Evolutionary conservation across 108 stramenopile genomes (phyloP).

Genomic region (Bacterosira constricta): DNA sequence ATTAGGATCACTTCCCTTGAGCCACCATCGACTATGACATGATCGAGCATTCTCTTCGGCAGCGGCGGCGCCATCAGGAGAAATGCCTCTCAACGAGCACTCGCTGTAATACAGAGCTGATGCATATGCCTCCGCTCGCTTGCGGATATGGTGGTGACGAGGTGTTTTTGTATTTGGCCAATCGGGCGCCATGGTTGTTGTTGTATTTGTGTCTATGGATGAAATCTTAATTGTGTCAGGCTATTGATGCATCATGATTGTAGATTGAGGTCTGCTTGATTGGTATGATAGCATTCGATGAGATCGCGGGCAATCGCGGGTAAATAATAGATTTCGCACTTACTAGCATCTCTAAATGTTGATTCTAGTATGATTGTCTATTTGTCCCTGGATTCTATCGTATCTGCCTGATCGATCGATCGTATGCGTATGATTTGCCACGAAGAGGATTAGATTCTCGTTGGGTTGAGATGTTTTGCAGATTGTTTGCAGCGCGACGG

Average conservation of each 20-base stretch:
- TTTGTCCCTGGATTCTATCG: too few relatives aligned
- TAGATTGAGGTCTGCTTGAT: not conserved
- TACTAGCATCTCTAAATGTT: too few relatives aligned
- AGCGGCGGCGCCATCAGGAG: slow-evolving; percentile 5
- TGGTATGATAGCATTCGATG: too few relatives aligned
- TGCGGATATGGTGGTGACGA: not conserved
- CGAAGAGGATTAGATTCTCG: too few relatives aligned
- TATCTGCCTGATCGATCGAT: too few relatives aligned
- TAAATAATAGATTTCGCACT: too few relatives aligned
- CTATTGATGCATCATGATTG: not conserved
- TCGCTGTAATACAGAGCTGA: slow-evolving; percentile 40
- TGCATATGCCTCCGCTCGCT: slow-evolving; percentile 19
- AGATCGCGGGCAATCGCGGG: too few relatives aligned
- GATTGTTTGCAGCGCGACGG: slow-evolving; percentile 34
- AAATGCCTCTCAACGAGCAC: slow-evolving; percentile 22
- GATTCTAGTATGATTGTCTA: too few relatives aligned
- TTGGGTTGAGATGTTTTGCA: too few relatives aligned
- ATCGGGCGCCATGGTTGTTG: not conserved
- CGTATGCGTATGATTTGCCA: too few relatives aligned
- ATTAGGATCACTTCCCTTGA: slow-evolving; percentile 29
- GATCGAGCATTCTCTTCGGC: slow-evolving; percentile 30
- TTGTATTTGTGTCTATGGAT: not conserved
- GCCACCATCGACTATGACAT: slow-evolving; percentile 47
- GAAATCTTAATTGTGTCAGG: too few relatives aligned
- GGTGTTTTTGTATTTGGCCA: not conserved